Evolutionary conservation across 768 basidiomycete genomes (phyloP).

Genomic region (Mycena leptocephala): DNA sequence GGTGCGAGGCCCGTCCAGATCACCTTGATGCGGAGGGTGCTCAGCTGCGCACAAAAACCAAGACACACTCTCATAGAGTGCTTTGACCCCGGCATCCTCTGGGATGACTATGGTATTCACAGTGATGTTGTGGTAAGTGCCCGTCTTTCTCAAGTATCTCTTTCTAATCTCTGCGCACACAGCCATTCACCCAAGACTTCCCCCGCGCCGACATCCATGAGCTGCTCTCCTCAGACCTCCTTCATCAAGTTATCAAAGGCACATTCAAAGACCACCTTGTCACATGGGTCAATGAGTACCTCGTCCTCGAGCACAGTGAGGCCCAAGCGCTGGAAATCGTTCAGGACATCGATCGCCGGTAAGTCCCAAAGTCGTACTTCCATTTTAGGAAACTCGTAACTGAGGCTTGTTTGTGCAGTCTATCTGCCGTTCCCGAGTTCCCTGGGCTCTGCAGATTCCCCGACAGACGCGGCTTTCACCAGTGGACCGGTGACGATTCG

Average conservation of each 20-base stretch:
- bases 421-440: constrained; percentile 38
- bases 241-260: too few relatives aligned
- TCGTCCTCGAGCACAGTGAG: constrained; percentile 24
- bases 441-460: constrained; percentile 42
- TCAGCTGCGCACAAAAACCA: neutral
- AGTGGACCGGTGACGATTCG: constrained; percentile 53
- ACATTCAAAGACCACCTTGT: constrained; percentile 48
- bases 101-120: constrained; percentile 38
- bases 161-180: neutral
- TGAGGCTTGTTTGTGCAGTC: constrained; percentile 9
- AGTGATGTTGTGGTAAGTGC: constrained; percentile 31
- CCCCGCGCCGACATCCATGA: constrained; percentile 31
- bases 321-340: constrained; percentile 33
- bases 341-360: constrained; percentile 45
- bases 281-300: constrained; percentile 43
- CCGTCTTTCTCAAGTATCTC: neutral
- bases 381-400: neutral
- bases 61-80: constrained; percentile 18
- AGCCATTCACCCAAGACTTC: constrained; percentile 43
- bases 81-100: constrained; percentile 30
- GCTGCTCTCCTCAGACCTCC: constrained; percentile 6
- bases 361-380: too few relatives aligned
- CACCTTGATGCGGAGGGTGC: constrained; percentile 17
- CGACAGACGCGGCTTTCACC: constrained; percentile 42
- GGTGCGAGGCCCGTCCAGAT: constrained; percentile 8